Conservation (phyloP, 2,329 filamentous ascomycete genomes). For the Clonostachys chloroleuca region DNA sequence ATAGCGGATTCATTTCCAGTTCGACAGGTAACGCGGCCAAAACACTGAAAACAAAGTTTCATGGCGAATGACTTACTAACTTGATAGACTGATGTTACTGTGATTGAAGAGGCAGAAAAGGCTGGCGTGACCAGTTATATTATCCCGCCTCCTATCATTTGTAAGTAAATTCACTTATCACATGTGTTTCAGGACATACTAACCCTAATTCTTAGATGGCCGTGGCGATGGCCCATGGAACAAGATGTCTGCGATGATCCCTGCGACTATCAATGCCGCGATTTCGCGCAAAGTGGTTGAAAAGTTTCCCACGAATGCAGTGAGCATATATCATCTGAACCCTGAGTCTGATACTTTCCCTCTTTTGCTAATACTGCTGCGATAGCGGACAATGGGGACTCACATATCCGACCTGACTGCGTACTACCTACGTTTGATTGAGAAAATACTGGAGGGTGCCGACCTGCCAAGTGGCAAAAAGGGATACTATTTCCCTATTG, state of each 20-base stretch:
- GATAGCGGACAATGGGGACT: conserved; percentile 11
- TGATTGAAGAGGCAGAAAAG: conserved; percentile 18
- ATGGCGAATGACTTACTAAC: not conserved
- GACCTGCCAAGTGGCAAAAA: conserved; percentile 16
- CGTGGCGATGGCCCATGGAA: conserved; percentile 21
- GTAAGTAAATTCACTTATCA: conserved; percentile 13
- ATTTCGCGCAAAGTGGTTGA: conserved; percentile 17
- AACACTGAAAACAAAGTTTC: no score
- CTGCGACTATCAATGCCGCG: conserved; percentile 17
- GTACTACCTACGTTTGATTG: conserved; percentile 18
- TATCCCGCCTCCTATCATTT: conserved; percentile 12
- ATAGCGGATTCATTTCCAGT: conserved; percentile 15
- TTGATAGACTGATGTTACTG: conserved; percentile 16
- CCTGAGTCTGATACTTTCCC: no score
- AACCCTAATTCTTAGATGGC: conserved; percentile 15
- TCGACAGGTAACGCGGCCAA: conserved; percentile 11
- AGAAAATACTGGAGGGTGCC: conserved; percentile 3
- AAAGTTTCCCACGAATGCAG: conserved; percentile 22
- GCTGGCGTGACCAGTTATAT: conserved; percentile 19
- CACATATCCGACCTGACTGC: conserved; percentile 14
- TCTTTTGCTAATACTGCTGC: not conserved
- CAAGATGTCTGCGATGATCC: conserved; percentile 24
- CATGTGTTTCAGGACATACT: no score
- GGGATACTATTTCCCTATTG: conserved; percentile 25
- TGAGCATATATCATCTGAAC: conserved; percentile 14